Evolutionary conservation across 2,329 filamentous ascomycete species (phyloP), one percentile per base, ranked within the genome.

Genomic region (Tolypocladium nubicola): DNA sequence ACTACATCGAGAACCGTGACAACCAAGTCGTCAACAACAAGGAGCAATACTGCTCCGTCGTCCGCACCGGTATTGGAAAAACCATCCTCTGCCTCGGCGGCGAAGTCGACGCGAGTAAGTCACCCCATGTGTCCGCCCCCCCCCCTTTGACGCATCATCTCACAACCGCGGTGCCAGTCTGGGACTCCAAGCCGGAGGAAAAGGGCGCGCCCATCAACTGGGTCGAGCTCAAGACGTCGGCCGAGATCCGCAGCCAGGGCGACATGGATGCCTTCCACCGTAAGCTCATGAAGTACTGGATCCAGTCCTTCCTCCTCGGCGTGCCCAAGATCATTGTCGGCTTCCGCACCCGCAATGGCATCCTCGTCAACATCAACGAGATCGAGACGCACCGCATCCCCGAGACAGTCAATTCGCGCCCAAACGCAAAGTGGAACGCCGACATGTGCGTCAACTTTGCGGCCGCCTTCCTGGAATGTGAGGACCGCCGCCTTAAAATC

Each of bases 281-380:
- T 53, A 97, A 97, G 70, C 80, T 97, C 56, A 82, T 96, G 72
- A 95, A 95, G 67, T 96, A 93, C 74, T 99, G 94, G 94, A 90
- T 93, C 16, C 94, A 97, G 71, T 96, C 89, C 0, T 99, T 96
- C 68, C 79, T 99, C 2, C 85, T 99, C 2, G 93, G 93, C 45
- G 92, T 97, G 1, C 90, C 91, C 0, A 94, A 87, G 63, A 90
- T 99, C 62, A 84, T 97, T 52, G 88, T 99, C 37, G 94, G 94
- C 1, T 97, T 94, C 70, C 85, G 94, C 53, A 86, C 82, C 39
- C 83, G 72, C 21, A 72, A 86, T 57, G 93, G 94, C 9, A 81
- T 89, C 56, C 76, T 99, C 26, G 78, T 79, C 53, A 79, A 82
- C 14, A 68, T 95, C 14, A 83, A 96, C 68, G 89, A 96, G 67